Base-by-base conservation (phyloP, 305 asterid species). In the Rubia balearica region DNA sequence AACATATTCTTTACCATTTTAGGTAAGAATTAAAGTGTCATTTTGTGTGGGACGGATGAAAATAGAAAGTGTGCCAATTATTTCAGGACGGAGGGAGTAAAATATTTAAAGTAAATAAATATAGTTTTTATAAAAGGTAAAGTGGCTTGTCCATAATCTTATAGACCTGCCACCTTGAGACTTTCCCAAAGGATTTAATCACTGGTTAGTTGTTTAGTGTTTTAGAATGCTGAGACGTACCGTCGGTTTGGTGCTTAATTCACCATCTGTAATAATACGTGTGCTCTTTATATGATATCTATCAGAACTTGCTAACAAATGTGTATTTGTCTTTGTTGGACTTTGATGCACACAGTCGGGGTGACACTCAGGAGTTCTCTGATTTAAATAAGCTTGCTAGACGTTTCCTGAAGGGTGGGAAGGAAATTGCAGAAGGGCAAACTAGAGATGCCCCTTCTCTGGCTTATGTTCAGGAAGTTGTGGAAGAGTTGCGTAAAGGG, bases 291-390 rank as follows among this genome's bases (percentile, higher is more conserved):
- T 6, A 3, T 43, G 19, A 19, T 43, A 17, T 19, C 36, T 14
- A 12, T 22, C 27, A 36, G 8, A 8, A 45, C 49, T 11, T 10
- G 55, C 38, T 17, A 40, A 11, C 53, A 57, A 57, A 6, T 38
- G 3, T 24, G 10, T 55, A 71, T 76, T 73, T 30, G 46, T 69
- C 75, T 36, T 69, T 83, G 72, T 77, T 27, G 73, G 73, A 56
- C 72, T 80, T 80, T 62, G 70, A 53, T 69, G 71, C 77, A 74
- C 82, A 67, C 84, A 93, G 99, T 81, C 99, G 99, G 80, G 99
- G 97, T 57, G 99, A 94, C 83, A 86, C 99, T 62, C 97, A 91
- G 75, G 99, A 94, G 74, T 94, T 83, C 84, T 87, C 99, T 68
- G 99, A 91, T 80, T 75, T 94, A 78, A 84, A 88, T 82, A 91